Evolutionary conservation across 345 rosid species (phyloP).

Genomic region (Cochlearia excelsa): DNA sequence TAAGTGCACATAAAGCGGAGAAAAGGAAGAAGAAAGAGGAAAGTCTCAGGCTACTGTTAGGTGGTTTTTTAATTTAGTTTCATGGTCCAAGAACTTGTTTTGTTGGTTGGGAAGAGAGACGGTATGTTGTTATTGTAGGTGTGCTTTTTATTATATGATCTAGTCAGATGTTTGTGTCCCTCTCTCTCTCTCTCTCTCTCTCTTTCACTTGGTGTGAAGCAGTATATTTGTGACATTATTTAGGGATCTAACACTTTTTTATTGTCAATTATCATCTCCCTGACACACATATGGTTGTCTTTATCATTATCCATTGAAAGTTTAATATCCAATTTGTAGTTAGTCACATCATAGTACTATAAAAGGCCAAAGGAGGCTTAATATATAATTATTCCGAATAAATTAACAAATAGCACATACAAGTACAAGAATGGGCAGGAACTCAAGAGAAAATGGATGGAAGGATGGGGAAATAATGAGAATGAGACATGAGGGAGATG

Average conservation of each 20-base stretch:
- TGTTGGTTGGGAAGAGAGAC: conserved; percentile 25
- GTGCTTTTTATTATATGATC: conserved; percentile 21
- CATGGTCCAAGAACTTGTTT: conserved; percentile 4
- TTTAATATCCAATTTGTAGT: no score
- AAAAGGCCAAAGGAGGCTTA: no score
- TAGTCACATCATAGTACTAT: no score
- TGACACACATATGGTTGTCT: background rate
- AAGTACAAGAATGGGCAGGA: conserved; percentile 12
- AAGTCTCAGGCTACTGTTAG: conserved; percentile 24
- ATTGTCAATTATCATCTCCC: conserved; percentile 13
- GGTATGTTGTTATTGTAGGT: conserved; percentile 23
- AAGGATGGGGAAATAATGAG: background rate
- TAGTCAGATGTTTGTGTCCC: conserved; percentile 18
- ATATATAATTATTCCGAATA: no score
- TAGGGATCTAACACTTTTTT: conserved; percentile 7
- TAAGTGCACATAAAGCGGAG: conserved; percentile 32
- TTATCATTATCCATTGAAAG: no score
- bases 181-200: background rate
- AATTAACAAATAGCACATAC: conserved; percentile 1
- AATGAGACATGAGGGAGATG: background rate
- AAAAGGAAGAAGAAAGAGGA: conserved; percentile 10
- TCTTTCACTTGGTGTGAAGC: conserved; percentile 1
- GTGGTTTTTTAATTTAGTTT: conserved; percentile 21
- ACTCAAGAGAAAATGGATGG: no score
- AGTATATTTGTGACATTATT: conserved; percentile 23